Percentiles rank a stretch among this genome's conserved stretches.
These are phyloP conservation scores for Penicillium herquei DNA, from an alignment of 495 filamentous ascomycete species.

Conservation along the genomic window DNA sequence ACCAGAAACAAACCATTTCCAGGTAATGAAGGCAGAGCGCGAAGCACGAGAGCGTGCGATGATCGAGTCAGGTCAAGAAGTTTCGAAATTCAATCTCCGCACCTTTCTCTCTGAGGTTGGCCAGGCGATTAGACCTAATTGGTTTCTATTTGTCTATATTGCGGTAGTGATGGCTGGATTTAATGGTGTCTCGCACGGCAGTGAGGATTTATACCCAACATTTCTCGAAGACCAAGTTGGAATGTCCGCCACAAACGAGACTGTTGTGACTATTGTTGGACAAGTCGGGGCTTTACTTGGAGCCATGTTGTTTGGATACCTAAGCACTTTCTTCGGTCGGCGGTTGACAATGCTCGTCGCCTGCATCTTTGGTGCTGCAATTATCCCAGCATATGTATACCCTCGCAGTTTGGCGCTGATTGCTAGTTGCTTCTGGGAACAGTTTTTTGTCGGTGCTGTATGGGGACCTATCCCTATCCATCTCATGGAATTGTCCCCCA, in stretches of 20 bases:
- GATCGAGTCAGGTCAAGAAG: constrained; percentile 9
- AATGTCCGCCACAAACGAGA: constrained; percentile 28
- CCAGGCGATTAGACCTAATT: constrained; percentile 31
- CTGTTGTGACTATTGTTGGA: constrained; percentile 36
- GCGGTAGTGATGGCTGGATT: constrained; percentile 44
- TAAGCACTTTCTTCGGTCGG: constrained; percentile 35
- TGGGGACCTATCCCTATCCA: constrained; percentile 29
- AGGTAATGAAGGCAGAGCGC: constrained; percentile 31
- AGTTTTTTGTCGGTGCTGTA: constrained; percentile 34
- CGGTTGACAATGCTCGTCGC: constrained; percentile 34
- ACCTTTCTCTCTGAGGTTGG: constrained; percentile 21
- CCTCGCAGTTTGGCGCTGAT: constrained; percentile 27
- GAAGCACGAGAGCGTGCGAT: constrained; percentile 16
- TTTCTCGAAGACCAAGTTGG: constrained; percentile 38
- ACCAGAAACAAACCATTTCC: constrained; percentile 60
- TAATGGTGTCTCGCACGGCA: constrained; percentile 41
- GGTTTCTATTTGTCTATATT: constrained; percentile 42
- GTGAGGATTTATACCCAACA: constrained; percentile 46
- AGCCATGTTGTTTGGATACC: constrained; percentile 32
- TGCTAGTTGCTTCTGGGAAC: constrained; percentile 35
- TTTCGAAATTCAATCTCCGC: constrained; percentile 9
- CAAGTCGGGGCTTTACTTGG: constrained; percentile 27
- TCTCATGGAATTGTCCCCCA: constrained; percentile 33
- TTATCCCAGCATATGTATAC: constrained; percentile 33
- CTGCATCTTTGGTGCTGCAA: constrained; percentile 31